A percentile compares a stretch with the other conserved stretches of the same genome.
Evolutionary conservation across 108 stramenopile species (phyloP).

Genomic region (Cyclostephanos tholiformis): DNA sequence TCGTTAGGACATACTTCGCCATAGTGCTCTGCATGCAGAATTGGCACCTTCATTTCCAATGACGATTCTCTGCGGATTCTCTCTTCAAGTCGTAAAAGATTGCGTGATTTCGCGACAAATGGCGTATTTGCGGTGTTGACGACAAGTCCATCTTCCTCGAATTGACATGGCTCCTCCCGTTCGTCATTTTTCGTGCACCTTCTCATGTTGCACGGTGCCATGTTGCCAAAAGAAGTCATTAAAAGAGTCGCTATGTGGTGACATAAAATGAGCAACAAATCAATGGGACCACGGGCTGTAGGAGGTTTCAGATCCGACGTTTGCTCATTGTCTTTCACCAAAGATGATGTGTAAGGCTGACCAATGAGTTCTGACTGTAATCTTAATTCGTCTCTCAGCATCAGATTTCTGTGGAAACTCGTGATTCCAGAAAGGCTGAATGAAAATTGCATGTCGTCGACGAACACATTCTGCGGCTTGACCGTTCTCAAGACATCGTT

Average conservation of each 20-base stretch:
- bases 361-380: background rate
- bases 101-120: conserved; percentile 4
- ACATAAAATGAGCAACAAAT: background rate
- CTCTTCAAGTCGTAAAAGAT: conserved; percentile 27
- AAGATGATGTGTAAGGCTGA: background rate
- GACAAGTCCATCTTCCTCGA: conserved; percentile 15
- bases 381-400: background rate
- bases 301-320: background rate
- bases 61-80: conserved; percentile 28
- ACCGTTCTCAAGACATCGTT: conserved; percentile 6
- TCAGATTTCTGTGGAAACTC: background rate
- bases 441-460: conserved; percentile 8
- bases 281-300: conserved; percentile 6
- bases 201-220: background rate
- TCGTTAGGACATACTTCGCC: too few species aligned
- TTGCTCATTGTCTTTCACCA: background rate
- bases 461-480: conserved; percentile 11
- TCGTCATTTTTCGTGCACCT: background rate
- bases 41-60: background rate
- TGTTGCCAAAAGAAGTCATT: background rate
- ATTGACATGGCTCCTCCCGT: background rate
- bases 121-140: background rate
- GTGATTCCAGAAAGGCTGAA: conserved; percentile 12
- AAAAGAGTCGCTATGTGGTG: background rate
- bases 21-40: background rate